phyloP scores from a whole-genome alignment of 2,329 filamentous ascomycete species.

The Venturia aucupariae region DNA sequence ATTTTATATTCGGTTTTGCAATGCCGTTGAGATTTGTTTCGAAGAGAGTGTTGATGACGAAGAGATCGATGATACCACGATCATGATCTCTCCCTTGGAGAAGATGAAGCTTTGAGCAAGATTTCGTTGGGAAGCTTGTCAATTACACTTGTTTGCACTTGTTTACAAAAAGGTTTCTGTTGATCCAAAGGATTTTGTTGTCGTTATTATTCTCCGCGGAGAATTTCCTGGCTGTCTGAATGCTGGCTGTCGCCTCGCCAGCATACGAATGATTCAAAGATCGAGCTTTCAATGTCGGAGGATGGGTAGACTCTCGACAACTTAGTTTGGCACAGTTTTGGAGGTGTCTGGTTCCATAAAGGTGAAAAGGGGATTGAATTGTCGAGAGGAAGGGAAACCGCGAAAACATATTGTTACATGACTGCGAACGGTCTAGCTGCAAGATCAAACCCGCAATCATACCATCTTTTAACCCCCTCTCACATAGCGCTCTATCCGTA shows the following conservation, averaged over 20 bases:
- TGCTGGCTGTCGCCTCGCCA: too few species aligned
- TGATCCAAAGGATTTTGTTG: too few species aligned
- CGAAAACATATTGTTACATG: too few species aligned
- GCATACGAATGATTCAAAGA: too few species aligned
- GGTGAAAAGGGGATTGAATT: too few species aligned
- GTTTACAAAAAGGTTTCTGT: too few species aligned
- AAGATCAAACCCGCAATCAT: not conserved
- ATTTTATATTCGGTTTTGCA: too few species aligned
- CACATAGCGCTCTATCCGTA: not conserved
- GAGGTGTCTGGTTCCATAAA: too few species aligned
- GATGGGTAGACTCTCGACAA: not conserved
- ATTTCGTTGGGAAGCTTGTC: not conserved
- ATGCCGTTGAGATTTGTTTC: not conserved
- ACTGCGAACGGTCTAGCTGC: not conserved
- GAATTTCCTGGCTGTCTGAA: too few species aligned
- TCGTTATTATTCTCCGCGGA: too few species aligned
- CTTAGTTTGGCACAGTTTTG: too few species aligned
- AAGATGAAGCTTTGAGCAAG: not conserved
- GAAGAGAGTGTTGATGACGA: not conserved
- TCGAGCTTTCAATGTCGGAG: too few species aligned
- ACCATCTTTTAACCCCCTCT: not conserved
- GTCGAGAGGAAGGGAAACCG: not conserved
- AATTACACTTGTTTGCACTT: not conserved
- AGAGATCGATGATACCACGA: not conserved
- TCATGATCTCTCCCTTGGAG: not conserved